phyloP scores from a whole-genome alignment of 495 filamentous ascomycete genomes.

The Hypoxylon fuscum region DNA sequence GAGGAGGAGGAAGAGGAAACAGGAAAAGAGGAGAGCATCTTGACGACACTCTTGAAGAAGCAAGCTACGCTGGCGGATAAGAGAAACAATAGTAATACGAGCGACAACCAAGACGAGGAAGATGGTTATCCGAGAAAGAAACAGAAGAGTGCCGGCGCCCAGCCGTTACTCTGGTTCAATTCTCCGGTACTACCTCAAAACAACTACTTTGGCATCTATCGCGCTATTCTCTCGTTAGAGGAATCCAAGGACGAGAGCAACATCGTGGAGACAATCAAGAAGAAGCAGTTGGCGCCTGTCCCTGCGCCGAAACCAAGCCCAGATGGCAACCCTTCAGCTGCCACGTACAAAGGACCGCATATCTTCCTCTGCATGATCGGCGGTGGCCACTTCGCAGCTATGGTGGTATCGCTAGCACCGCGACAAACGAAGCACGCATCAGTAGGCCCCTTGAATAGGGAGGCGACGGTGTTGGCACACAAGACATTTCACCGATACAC shows the following conservation, averaged over 20 bases:
- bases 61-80: slow-evolving; percentile 74
- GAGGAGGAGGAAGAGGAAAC: slow-evolving; percentile 61
- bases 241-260: slow-evolving; percentile 72
- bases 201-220: slow-evolving; percentile 84
- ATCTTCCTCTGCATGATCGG: slow-evolving; percentile 98
- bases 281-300: slow-evolving; percentile 78
- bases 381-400: slow-evolving; percentile 95
- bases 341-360: slow-evolving; percentile 71
- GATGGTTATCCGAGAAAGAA: slow-evolving; percentile 54
- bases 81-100: slow-evolving; percentile 33
- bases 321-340: slow-evolving; percentile 59
- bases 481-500: slow-evolving; percentile 99
- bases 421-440: slow-evolving; percentile 72
- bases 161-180: slow-evolving; percentile 86
- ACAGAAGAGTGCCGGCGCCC: slow-evolving; percentile 65
- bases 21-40: slow-evolving; percentile 65
- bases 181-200: slow-evolving; percentile 77
- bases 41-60: slow-evolving; percentile 79
- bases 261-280: slow-evolving; percentile 71
- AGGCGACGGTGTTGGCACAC: slow-evolving; percentile 87
- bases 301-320: slow-evolving; percentile 58
- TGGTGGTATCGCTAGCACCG: slow-evolving; percentile 89
- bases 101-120: slow-evolving; percentile 57
- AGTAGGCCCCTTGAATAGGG: slow-evolving; percentile 73
- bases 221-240: slow-evolving; percentile 76